phyloP scores from a whole-genome alignment of 805 yeast species.

The Metschnikowia cubensis region DNA sequence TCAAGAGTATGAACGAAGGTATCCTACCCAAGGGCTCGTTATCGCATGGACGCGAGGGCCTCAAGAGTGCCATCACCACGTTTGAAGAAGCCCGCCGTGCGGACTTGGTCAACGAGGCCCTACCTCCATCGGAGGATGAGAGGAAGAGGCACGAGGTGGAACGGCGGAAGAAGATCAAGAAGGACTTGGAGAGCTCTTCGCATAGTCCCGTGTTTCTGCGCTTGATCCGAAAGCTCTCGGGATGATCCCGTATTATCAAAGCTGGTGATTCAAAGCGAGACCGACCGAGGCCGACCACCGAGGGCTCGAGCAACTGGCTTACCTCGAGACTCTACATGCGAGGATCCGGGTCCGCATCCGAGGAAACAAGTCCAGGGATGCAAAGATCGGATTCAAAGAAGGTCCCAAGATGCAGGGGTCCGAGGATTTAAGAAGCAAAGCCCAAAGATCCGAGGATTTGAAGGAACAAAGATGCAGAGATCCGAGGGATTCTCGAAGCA shows the following conservation, averaged over 20 bases:
- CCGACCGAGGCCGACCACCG: too few species aligned
- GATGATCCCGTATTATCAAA: slow-evolving; percentile 1
- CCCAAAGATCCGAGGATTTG: too few species aligned
- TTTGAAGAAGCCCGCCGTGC: slow-evolving; percentile 82
- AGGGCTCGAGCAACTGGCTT: too few species aligned
- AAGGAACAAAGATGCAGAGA: too few species aligned
- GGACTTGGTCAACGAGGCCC: slow-evolving; percentile 78
- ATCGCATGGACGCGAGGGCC: slow-evolving; percentile 77
- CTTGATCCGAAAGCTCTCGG: slow-evolving; percentile 35
- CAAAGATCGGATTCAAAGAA: too few species aligned
- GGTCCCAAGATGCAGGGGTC: too few species aligned
- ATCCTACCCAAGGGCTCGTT: slow-evolving; percentile 81
- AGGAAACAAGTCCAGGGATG: too few species aligned
- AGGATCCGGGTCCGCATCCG: too few species aligned
- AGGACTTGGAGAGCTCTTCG: slow-evolving; percentile 29
- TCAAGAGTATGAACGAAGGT: slow-evolving; percentile 73
- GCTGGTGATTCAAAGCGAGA: too few species aligned
- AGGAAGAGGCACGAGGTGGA: slow-evolving; percentile 42
- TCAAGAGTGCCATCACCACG: slow-evolving; percentile 60
- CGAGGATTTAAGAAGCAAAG: too few species aligned
- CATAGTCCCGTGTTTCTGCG: slow-evolving; percentile 37
- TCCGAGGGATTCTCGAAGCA: too few species aligned
- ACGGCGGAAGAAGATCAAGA: slow-evolving; percentile 41
- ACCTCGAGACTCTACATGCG: too few species aligned
- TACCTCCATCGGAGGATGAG: slow-evolving; percentile 78